Percentiles rank a stretch among this genome's conserved stretches.
These are phyloP conservation scores for Ophiocytium majus DNA, from an alignment of 352 stramenopile species.

Conservation along the genomic window DNA sequence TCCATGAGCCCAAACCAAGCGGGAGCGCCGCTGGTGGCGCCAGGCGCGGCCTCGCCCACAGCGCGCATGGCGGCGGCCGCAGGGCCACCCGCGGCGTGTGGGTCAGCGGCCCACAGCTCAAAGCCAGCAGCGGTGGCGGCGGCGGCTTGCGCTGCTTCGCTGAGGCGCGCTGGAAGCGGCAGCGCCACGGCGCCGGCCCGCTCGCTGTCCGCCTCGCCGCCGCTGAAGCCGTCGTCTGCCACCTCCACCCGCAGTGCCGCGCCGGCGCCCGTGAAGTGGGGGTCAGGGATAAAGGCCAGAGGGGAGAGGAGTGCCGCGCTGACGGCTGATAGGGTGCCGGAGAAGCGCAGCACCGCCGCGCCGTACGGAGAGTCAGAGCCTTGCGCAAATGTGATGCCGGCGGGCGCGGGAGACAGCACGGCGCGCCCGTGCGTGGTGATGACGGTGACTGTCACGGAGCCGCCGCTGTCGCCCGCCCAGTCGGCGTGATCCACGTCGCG, in stretches of 20 bases:
- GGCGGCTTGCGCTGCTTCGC: not conserved
- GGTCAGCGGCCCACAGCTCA: constrained; percentile 30
- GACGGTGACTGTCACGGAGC: constrained; percentile 39
- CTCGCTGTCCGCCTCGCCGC: not conserved
- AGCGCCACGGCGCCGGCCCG: too few species aligned
- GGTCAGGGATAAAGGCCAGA: constrained; percentile 30
- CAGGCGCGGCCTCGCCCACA: not conserved
- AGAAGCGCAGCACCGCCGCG: constrained; percentile 21
- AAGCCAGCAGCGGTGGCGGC: constrained; percentile 18
- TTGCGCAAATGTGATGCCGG: not conserved
- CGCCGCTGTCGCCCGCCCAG: constrained; percentile 19
- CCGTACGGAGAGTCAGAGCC: not conserved
- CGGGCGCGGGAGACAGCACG: not conserved
- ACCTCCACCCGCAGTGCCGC: constrained; percentile 41
- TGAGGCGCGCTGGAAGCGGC: too few species aligned
- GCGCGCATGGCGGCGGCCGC: not conserved
- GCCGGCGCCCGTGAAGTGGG: constrained; percentile 33
- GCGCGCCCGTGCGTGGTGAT: not conserved
- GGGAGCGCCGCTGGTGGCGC: not conserved
- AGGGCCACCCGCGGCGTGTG: not conserved
- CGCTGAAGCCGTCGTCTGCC: constrained; percentile 31
- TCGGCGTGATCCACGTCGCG: constrained; percentile 52
- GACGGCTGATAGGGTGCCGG: constrained; percentile 25
- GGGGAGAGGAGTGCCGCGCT: constrained; percentile 24
- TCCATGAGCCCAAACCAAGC: not conserved